These are phyloP conservation scores for Phialophora expanda DNA, from an alignment of 2,329 filamentous ascomycete genomes.

Conservation along the genomic window DNA sequence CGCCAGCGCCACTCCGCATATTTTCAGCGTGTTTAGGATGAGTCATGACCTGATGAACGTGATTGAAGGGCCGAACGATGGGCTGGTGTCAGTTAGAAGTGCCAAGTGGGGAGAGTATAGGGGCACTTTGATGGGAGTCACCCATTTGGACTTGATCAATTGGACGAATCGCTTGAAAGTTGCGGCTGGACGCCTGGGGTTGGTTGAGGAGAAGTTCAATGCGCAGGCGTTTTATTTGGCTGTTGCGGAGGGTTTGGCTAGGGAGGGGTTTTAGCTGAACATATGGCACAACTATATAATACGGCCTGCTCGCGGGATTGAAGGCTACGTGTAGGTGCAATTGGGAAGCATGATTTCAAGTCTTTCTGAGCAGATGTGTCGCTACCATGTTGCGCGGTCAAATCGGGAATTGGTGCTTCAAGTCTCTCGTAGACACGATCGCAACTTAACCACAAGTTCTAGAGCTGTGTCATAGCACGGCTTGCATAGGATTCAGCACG, in stretches of 20 bases:
- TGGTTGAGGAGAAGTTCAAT: conserved; percentile 65
- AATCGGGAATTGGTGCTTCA: not conserved
- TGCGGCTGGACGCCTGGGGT: conserved; percentile 62
- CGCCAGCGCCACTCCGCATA: conserved; percentile 60
- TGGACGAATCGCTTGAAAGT: conserved; percentile 68
- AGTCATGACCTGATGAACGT: conserved; percentile 61
- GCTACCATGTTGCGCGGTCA: not conserved
- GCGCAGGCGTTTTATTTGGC: conserved; percentile 68
- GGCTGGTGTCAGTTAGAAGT: conserved; percentile 64
- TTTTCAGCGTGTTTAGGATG: conserved; percentile 63
- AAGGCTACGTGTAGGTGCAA: not conserved
- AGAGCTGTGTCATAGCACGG: conserved; percentile 5
- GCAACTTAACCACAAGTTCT: not conserved
- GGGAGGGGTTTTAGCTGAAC: conserved; percentile 61
- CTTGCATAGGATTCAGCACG: not conserved
- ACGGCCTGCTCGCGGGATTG: not conserved
- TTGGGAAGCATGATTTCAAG: not conserved
- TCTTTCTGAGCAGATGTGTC: not conserved
- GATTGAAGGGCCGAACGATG: conserved; percentile 66
- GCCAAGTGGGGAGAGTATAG: conserved; percentile 67
- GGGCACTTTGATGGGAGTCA: conserved; percentile 67
- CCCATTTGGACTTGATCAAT: conserved; percentile 69
- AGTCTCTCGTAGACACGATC: not conserved
- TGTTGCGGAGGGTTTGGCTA: conserved; percentile 72
- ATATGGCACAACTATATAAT: not conserved